Conservation (phyloP, 1,139 yeast genomes). For the Geotrichum australiense region DNA sequence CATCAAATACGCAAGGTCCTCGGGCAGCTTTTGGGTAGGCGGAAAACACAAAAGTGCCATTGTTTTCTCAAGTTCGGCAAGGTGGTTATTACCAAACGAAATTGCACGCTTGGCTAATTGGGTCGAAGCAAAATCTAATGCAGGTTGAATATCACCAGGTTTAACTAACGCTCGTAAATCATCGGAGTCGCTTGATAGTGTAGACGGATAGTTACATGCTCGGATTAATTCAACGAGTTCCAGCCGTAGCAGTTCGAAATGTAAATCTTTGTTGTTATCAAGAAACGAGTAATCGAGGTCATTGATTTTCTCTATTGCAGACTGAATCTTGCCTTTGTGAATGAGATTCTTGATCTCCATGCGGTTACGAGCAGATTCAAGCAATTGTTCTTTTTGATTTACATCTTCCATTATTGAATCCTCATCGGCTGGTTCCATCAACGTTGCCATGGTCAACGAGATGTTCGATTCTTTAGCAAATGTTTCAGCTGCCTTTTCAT, state of each 20-base stretch:
- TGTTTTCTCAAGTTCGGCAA: slow-evolving; percentile 34
- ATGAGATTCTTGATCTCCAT: slow-evolving; percentile 31
- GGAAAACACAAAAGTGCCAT: slow-evolving; percentile 40
- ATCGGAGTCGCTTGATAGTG: slow-evolving; percentile 5
- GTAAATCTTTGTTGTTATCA: slow-evolving; percentile 32
- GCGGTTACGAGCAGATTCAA: slow-evolving; percentile 28
- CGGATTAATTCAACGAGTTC: slow-evolving; percentile 38
- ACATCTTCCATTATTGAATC: background rate
- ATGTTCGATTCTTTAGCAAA: slow-evolving; percentile 36
- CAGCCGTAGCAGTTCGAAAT: slow-evolving; percentile 34
- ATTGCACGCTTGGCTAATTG: slow-evolving; percentile 35
- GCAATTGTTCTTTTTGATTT: background rate
- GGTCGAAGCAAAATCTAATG: slow-evolving; percentile 35
- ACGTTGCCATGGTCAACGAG: background rate
- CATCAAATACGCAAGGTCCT: slow-evolving; percentile 31
- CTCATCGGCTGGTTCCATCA: background rate
- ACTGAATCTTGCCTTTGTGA: slow-evolving; percentile 32
- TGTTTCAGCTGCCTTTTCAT: slow-evolving; percentile 34
- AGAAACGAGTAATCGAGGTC: slow-evolving; percentile 36
- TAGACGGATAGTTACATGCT: slow-evolving; percentile 9
- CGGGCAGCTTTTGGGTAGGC: slow-evolving; percentile 27
- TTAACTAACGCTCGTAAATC: slow-evolving; percentile 10
- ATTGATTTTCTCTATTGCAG: slow-evolving; percentile 35
- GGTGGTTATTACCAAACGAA: slow-evolving; percentile 20
- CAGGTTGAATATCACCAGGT: slow-evolving; percentile 26